phyloP scores from a whole-genome alignment of 2,329 filamentous ascomycete species.

The Mycosphaerella arachidis region DNA sequence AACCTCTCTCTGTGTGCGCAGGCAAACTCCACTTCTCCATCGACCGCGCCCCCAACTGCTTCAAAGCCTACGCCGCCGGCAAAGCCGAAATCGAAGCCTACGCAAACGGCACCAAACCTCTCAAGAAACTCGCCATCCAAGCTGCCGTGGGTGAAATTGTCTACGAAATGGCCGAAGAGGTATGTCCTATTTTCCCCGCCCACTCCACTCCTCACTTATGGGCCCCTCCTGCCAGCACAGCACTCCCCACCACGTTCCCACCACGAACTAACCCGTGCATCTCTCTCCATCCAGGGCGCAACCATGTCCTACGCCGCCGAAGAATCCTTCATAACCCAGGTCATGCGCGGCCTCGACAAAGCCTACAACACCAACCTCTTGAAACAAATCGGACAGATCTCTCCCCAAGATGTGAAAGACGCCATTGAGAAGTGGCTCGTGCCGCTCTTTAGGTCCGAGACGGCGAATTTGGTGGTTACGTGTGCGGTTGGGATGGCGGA shows the following conservation, averaged over 20 bases:
- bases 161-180: conserved; percentile 78
- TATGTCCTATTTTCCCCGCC: conserved; percentile 64
- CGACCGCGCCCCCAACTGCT: conserved; percentile 84
- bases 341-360: conserved; percentile 68
- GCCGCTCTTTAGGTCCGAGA: conserved; percentile 73
- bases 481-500: conserved; percentile 82
- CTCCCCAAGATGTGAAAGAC: conserved; percentile 67
- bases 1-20: no score
- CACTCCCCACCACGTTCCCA: no score
- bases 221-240: no score
- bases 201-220: no score
- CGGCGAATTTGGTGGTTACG: conserved; percentile 80
- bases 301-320: conserved; percentile 61
- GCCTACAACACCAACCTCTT: conserved; percentile 77
- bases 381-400: conserved; percentile 70
- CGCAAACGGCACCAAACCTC: conserved; percentile 62
- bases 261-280: no score
- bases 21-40: conserved; percentile 80
- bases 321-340: conserved; percentile 76
- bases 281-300: neutral
- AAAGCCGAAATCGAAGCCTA: conserved; percentile 71
- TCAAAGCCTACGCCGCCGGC: conserved; percentile 76
- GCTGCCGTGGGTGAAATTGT: conserved; percentile 89
- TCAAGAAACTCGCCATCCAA: conserved; percentile 80
- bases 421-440: conserved; percentile 72